Base-by-base conservation (phyloP, 129 eudicot species). In the Chrysanthemum seticuspe region DNA sequence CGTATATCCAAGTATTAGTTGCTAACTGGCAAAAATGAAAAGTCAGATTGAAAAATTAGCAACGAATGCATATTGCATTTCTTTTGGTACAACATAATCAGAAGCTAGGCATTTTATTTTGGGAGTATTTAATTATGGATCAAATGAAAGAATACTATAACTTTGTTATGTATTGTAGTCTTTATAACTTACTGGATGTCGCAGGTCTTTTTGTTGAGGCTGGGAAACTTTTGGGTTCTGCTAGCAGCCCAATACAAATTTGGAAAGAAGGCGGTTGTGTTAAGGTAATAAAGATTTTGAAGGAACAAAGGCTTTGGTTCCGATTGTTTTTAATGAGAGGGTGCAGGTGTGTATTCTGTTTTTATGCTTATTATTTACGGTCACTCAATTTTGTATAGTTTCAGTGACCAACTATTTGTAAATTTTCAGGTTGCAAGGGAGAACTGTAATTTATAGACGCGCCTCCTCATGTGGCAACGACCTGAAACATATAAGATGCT, bases 221-320 rank as follows among this genome's bases (percentile, higher is more conserved):
- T n/a, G 99, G 99, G 66, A 83, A 84, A 67, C 96, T 95, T 95
- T 54, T 90, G 69, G 97, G 97, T 67, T 83, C 78, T 73, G 80
- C 96, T 59, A 95, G 91, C 81, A 84, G 97, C 79, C 97, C 97
- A n/a, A 88, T 90, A 77, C 99, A 90, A 80, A 95, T 95, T 19
- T 95, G 99, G 99, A 95, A 95, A 85, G 91, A 95, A 68, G 85
- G 91, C 62, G 96, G 88, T 64, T 90, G 99, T 62, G 83, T 95
- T 68, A 97, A 95, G 99, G 99, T 95, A 77, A 75, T 60, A 58
- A 64, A 23, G 21, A 19, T 19, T 19, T 19, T 19, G 21, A 19
- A 19, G 21, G 21, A 19, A 19, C 21, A 19, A 19, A 19, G 21
- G 21, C 21, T 19, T 19, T 19, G 21, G 21, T 19, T 19, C 21